Evolutionary conservation across 768 basidiomycete genomes (phyloP).

Genomic region (Suillus alpinus): DNA sequence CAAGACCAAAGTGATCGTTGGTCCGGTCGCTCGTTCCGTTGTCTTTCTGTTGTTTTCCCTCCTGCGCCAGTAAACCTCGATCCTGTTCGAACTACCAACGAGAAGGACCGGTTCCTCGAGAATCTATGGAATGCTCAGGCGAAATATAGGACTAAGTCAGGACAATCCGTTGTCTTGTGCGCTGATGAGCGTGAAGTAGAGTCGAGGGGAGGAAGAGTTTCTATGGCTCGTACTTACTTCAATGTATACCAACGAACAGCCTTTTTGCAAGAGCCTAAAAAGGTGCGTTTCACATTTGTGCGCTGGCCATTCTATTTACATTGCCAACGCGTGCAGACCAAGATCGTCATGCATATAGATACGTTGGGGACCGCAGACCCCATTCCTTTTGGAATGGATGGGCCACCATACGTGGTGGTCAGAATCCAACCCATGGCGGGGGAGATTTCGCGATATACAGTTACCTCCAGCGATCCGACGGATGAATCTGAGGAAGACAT

Average conservation of each 20-base stretch:
- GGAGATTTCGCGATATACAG: conserved; percentile 75
- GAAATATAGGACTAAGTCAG: conserved; percentile 65
- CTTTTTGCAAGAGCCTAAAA: conserved; percentile 74
- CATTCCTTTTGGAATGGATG: conserved; percentile 68
- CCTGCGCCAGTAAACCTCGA: conserved; percentile 66
- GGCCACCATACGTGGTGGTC: conserved; percentile 76
- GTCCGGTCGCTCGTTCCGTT: conserved; percentile 83
- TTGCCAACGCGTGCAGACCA: conserved; percentile 51
- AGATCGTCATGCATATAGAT: conserved; percentile 87
- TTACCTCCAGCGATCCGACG: conserved; percentile 68
- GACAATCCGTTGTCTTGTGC: conserved; percentile 70
- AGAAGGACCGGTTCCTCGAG: conserved; percentile 82
- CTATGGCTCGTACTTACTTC: conserved; percentile 78
- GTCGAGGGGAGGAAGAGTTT: conserved; percentile 54
- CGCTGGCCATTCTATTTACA: conserved; percentile 10
- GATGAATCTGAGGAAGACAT: conserved; percentile 82
- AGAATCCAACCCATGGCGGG: conserved; percentile 82
- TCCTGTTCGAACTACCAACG: conserved; percentile 56
- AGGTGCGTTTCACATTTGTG: conserved; percentile 45
- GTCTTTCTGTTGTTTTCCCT: conserved; percentile 74
- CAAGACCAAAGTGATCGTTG: conserved; percentile 82
- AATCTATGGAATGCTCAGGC: conserved; percentile 91
- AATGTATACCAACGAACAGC: conserved; percentile 84
- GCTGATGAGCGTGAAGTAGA: conserved; percentile 79
- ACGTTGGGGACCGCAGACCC: conserved; percentile 70